Conservation (phyloP, 2,329 filamentous ascomycete species). For the Stachybotrys chartarum region DNA sequence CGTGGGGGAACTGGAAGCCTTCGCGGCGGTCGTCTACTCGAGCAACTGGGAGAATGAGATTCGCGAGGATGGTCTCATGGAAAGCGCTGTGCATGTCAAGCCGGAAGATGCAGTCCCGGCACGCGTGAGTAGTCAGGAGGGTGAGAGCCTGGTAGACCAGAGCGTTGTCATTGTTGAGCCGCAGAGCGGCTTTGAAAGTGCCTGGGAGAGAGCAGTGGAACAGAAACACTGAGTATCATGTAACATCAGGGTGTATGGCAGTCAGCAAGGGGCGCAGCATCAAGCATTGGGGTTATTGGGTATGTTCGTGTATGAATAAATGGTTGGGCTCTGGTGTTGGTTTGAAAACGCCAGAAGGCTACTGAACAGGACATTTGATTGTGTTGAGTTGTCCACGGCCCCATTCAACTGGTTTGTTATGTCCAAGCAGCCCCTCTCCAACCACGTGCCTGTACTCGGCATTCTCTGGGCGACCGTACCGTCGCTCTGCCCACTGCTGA, state of each 20-base stretch:
- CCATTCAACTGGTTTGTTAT: too few species aligned
- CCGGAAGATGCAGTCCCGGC: slow-evolving; percentile 12
- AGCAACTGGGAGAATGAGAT: slow-evolving; percentile 73
- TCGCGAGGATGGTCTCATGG: slow-evolving; percentile 36
- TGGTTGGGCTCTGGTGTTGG: not conserved
- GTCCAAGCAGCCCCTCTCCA: too few species aligned
- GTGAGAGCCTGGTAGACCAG: slow-evolving; percentile 29
- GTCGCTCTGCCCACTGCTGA: too few species aligned
- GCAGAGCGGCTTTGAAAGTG: slow-evolving; percentile 53
- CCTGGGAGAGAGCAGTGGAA: slow-evolving; percentile 57
- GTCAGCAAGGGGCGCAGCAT: not conserved
- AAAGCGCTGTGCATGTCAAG: slow-evolving; percentile 26
- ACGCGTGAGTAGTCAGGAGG: slow-evolving; percentile 5
- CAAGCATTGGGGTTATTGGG: not conserved
- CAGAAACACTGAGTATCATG: slow-evolving; percentile 12
- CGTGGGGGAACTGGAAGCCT: slow-evolving; percentile 71
- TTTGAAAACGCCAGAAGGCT: not conserved
- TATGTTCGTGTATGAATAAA: not conserved
- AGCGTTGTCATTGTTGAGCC: slow-evolving; percentile 48
- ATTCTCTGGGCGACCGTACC: too few species aligned
- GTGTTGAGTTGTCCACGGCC: too few species aligned
- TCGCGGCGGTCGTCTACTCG: slow-evolving; percentile 80
- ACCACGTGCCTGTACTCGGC: too few species aligned
- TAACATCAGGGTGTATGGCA: not conserved
- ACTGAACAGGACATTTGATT: not conserved